Percentiles rank a stretch among this genome's conserved stretches.
phyloP scores from a whole-genome alignment of 306 rosid genomes.

The Malus fusca region DNA sequence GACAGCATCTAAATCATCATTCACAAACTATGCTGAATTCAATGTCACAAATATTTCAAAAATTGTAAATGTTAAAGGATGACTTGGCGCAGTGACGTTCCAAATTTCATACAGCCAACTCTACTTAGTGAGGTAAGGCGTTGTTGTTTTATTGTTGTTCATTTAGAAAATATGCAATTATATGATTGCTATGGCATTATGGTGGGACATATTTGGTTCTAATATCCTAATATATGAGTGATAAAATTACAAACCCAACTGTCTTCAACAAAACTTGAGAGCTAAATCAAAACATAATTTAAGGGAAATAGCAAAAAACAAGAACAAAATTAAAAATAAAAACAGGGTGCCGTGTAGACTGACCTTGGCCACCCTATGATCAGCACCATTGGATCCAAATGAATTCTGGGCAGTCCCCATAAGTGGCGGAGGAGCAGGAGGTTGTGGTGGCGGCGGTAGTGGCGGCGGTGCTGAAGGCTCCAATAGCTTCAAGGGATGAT shows the following conservation, averaged over 20 bases:
- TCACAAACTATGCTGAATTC: not conserved
- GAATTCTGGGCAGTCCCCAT: conserved; percentile 47
- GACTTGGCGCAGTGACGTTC: too few relatives aligned
- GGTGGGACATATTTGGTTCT: not conserved
- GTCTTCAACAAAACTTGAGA: not conserved
- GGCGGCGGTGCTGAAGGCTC: conserved; percentile 42
- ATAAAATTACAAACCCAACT: not conserved
- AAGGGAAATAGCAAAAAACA: not conserved
- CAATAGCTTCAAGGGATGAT: conserved; percentile 36
- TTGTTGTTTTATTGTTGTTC: too few relatives aligned
- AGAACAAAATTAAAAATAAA: not conserved
- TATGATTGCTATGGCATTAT: not conserved
- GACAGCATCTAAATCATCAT: not conserved
- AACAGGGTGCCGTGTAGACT: not conserved
- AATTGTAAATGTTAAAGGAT: not conserved
- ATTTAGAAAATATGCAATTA: not conserved
- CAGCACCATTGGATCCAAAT: conserved; percentile 71
- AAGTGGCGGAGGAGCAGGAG: conserved; percentile 22
- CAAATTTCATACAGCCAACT: too few relatives aligned
- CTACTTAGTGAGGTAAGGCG: too few relatives aligned
- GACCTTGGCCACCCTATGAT: conserved; percentile 57
- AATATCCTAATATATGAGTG: not conserved
- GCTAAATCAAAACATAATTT: not conserved
- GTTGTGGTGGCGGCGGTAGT: conserved; percentile 2
- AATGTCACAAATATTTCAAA: not conserved